Percentiles rank a stretch among this genome's conserved stretches.
phyloP scores from a whole-genome alignment of 2,329 filamentous ascomycete species.

The Cytospora leucostoma region DNA sequence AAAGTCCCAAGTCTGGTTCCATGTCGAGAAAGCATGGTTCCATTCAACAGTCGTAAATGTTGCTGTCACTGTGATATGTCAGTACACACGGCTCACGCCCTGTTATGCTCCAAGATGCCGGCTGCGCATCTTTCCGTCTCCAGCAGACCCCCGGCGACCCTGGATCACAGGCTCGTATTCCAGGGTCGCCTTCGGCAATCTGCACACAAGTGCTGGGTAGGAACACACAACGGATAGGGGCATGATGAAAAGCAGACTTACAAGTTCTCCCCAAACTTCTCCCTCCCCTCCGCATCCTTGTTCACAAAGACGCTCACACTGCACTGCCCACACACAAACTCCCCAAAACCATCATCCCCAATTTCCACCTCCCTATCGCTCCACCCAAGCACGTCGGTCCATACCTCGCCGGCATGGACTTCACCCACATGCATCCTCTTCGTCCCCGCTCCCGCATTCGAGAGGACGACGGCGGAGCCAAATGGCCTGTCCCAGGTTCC shows the following conservation, averaged over 20 bases:
- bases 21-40: background rate
- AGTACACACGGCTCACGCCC: background rate
- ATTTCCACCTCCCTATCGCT: constrained; percentile 57
- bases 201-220: too few relatives aligned
- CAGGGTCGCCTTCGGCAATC: too few relatives aligned
- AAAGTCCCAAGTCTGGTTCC: background rate
- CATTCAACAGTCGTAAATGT: constrained; percentile 34
- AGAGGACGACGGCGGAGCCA: constrained; percentile 60
- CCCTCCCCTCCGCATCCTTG: constrained; percentile 52
- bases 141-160: too few relatives aligned
- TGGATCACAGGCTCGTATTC: too few relatives aligned
- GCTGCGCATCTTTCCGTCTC: too few relatives aligned
- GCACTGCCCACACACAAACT: constrained; percentile 56
- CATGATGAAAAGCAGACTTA: constrained; percentile 33
- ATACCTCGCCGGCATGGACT: constrained; percentile 59
- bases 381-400: constrained; percentile 65
- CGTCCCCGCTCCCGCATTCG: constrained; percentile 49
- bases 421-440: constrained; percentile 67
- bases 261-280: constrained; percentile 45
- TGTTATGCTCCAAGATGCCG: too few relatives aligned
- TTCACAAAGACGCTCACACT: constrained; percentile 64
- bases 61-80: constrained; percentile 31
- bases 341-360: constrained; percentile 59
- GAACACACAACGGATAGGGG: too few relatives aligned
- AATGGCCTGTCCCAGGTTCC: constrained; percentile 48